Base-by-base conservation (phyloP, 139 green algal species). In the Micromonas commoda region DNA sequence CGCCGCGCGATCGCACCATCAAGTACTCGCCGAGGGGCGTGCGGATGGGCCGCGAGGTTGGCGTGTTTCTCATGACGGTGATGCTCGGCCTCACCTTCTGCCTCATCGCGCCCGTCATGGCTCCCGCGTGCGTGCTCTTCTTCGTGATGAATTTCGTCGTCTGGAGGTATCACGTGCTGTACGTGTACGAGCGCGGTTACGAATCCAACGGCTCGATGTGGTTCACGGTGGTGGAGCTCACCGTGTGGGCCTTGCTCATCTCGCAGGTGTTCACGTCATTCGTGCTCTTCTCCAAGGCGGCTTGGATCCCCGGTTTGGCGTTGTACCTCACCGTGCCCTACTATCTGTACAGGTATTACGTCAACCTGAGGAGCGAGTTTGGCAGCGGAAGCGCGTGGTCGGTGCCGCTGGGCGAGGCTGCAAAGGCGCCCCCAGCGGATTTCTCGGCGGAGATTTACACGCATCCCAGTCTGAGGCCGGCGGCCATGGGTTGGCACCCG, bases 161-260 rank as follows among this genome's bases (percentile, higher is more conserved):
- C 1, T 75, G 68, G 68, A 23, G 68, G 23, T 75, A 75, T 2
- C 68, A 75, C 38, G 9, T 75, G 16, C 24, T 75, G 35, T 75
- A 75, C 37, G 68, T 75, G 3, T 75, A 75, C 68, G 68, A 75
- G 29, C 68, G 68, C 37, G 68, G 68, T 1, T 75, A 75, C 37
- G 68, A 75, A 31, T 61, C 34, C 35, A 75, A 61, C 68, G 68
- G 68, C 37, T 29, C 68, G 23, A 39, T 75, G 68, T 75, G 37
- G 37, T 75, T 63, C 37, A 34, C 37, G 23, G 28, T 60, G 20
- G 32, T 37, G 2, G 26, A 75, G 68, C 2, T 75, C 20, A 26
- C 61, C 34, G 21, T 61, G 21, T 39, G 31, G 26, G 38, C 34
- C 37, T 34, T 75, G 9, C 1, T 75, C 3, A 61, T 75, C 68